A percentile compares a stretch with the other conserved stretches of the same genome.
phyloP scores from a whole-genome alignment of 345 rosid species.

The Populus ilicifolia region DNA sequence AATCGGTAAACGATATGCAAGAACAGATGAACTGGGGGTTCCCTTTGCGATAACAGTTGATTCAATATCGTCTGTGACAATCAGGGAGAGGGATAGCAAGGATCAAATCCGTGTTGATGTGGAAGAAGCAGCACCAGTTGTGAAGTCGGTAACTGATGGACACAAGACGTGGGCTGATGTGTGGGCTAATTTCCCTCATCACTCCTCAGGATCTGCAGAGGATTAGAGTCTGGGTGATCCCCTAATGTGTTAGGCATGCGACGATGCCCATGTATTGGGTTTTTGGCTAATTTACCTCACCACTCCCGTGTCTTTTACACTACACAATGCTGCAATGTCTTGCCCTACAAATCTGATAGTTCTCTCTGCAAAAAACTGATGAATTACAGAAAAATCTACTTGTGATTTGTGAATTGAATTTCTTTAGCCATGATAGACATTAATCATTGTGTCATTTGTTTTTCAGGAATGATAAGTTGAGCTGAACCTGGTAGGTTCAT shows the following conservation, averaged over 20 bases:
- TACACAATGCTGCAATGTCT: not conserved
- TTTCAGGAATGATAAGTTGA: not conserved
- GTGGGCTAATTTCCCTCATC: slow-evolving; percentile 71
- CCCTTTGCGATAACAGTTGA: slow-evolving; percentile 94
- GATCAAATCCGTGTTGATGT: slow-evolving; percentile 72
- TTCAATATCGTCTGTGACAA: slow-evolving; percentile 61
- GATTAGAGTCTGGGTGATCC: slow-evolving; percentile 23
- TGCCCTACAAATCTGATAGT: not conserved
- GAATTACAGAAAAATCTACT: not conserved
- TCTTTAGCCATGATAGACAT: not conserved
- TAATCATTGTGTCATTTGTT: not conserved
- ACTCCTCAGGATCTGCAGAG: slow-evolving; percentile 51
- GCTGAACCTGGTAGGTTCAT: not conserved
- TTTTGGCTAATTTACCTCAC: not conserved
- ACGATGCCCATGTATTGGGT: not conserved
- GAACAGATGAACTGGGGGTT: slow-evolving; percentile 91
- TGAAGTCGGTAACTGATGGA: slow-evolving; percentile 67
- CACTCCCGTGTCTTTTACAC: not conserved
- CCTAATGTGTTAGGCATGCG: not conserved
- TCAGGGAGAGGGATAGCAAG: slow-evolving; percentile 91
- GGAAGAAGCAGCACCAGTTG: slow-evolving; percentile 60
- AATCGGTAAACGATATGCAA: slow-evolving; percentile 89
- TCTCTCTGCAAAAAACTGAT: not conserved
- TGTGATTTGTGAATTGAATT: not conserved
- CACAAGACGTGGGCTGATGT: slow-evolving; percentile 66